Conservation (phyloP, 306 rosid genomes). For the Acacia confusa region DNA sequence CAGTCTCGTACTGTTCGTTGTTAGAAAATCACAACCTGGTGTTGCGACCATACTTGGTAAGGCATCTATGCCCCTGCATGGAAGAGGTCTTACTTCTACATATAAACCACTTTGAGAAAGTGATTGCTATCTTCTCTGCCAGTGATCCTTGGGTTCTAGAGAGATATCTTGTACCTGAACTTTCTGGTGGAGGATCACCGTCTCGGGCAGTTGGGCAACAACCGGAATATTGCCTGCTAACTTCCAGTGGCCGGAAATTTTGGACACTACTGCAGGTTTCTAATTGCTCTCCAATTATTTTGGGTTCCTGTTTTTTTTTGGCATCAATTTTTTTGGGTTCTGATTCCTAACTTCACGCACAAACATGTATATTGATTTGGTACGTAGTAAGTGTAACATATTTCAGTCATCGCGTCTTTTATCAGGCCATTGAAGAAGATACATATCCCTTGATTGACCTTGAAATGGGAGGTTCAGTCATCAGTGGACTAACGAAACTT, state of each 20-base stretch:
- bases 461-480: constrained; percentile 58
- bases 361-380: neutral
- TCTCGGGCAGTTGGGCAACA: constrained; percentile 43
- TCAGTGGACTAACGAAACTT: constrained; percentile 50
- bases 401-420: constrained; percentile 18
- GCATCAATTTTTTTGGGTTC: neutral
- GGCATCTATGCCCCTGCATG: constrained; percentile 51
- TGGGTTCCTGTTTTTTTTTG: neutral
- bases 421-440: constrained; percentile 57
- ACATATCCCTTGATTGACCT: constrained; percentile 50
- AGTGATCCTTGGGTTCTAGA: constrained; percentile 70
- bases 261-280: constrained; percentile 66
- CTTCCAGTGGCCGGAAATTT: constrained; percentile 71
- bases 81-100: constrained; percentile 56
- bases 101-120: constrained; percentile 61
- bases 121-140: constrained; percentile 50
- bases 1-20: constrained; percentile 58
- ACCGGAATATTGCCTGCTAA: constrained; percentile 61
- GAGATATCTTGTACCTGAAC: constrained; percentile 62
- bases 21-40: constrained; percentile 53
- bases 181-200: constrained; percentile 44
- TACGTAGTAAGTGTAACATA: constrained; percentile 1
- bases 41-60: constrained; percentile 50
- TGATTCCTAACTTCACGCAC: neutral
- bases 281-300: neutral